Base-by-base conservation (phyloP, 2,329 filamentous ascomycete genomes). In the Beauveria varroae region DNA sequence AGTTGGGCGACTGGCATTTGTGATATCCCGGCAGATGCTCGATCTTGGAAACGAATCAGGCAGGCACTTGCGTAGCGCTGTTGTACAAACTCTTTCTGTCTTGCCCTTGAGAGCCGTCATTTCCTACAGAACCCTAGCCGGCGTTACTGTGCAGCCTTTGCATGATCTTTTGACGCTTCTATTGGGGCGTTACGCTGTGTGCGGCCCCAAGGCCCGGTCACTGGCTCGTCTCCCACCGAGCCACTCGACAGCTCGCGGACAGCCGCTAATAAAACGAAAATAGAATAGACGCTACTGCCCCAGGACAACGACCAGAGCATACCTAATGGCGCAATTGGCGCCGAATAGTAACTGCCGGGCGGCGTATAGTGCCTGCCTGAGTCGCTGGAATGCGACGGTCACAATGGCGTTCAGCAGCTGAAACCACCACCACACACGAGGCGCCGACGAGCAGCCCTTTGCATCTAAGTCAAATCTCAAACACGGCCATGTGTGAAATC, bases 391-490 rank as follows among this genome's bases (percentile, higher is more conserved):
- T 58, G 55, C 30, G 24, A 20, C 20, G 20, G 20, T 57, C 43
- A 57, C 30, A 20, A 58, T 24, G 46, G 20, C 43, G 55, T 47
- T 7, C 10, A 9, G 40, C 37, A 20, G 40, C 41, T 56, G 26
- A 58, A 50, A 50, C 30, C 30, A 40, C 24, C 6, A 28, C 46
- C 44, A 58, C 34, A 41, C 28, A 30, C 20, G 30, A 57, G 55
- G 53, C 37, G 40, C 18, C 18, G 2, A 28, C 41, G 37, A 47
- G 41, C 10, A 40, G 44, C 55, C n/a, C 26, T 50, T 49, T 49
- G 20, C 46, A 58, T 58, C 55, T 58, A 50, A 58, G 55, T 58
- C 55, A 50, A 55, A 58, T 58, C 55, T 58, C 46, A 20, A 58
- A 50, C 47, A 47, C 46, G 6, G 16, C 55, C 30, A 50, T 50